phyloP scores from a whole-genome alignment of 78 protist genomes.

The Dictyostelium intermedium region DNA sequence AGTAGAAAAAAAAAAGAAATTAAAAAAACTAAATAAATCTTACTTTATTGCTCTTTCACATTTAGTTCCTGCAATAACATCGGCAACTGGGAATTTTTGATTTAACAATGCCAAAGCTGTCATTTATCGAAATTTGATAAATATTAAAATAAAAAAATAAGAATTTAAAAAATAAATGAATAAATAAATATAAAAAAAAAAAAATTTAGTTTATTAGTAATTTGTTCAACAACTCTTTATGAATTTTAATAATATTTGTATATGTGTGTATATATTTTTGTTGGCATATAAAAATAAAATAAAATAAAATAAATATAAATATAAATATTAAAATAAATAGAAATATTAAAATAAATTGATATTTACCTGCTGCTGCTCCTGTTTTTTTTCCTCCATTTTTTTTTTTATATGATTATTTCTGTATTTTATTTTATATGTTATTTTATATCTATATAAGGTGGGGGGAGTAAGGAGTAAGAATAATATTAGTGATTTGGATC shows the following conservation, averaged over 20 bases:
- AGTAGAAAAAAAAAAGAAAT: not conserved
- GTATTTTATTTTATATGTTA: not conserved
- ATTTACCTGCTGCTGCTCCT: not conserved
- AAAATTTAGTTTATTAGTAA: not conserved
- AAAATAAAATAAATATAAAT: no score
- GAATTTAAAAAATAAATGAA: not conserved
- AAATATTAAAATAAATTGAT: no score
- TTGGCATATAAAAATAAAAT: no score
- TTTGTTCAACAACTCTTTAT: not conserved
- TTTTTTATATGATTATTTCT: not conserved
- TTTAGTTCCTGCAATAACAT: constrained; percentile 61
- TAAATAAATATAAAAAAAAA: not conserved
- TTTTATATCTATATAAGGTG: no score
- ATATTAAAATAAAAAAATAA: no score
- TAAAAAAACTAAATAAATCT: not conserved
- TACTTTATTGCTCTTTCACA: constrained; percentile 79
- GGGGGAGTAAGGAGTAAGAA: not conserved
- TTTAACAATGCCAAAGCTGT: constrained; percentile 61
- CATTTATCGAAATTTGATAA: no score
- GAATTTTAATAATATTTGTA: not conserved
- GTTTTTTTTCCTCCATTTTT: not conserved
- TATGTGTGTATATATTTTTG: not conserved
- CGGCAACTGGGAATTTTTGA: constrained; percentile 80
- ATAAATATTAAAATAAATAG: no score
- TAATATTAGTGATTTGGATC: not conserved